These are phyloP conservation scores for Incumbomyces delicatus DNA, from an alignment of 2,329 filamentous ascomycete genomes.

Conservation along the genomic window DNA sequence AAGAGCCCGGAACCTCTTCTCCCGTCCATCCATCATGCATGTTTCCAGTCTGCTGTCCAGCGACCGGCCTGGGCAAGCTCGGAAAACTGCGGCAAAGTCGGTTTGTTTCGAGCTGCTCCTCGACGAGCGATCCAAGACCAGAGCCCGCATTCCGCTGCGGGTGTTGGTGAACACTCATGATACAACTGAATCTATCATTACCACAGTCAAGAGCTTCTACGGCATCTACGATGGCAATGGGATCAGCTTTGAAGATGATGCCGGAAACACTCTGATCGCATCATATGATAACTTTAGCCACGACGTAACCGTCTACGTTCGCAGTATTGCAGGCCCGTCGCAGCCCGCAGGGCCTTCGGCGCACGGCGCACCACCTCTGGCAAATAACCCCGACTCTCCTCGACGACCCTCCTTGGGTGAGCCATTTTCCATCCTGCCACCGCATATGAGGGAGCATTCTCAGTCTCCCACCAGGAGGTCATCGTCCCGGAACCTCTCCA, in stretches of 20 bases:
- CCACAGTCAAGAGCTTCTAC: constrained; percentile 98
- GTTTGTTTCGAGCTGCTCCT: constrained; percentile 56
- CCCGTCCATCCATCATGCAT: constrained; percentile 1
- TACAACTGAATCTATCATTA: constrained; percentile 93
- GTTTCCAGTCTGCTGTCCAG: constrained; percentile 3
- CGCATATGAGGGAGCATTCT: constrained; percentile 46
- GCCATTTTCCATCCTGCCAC: constrained; percentile 54
- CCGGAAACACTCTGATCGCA: constrained; percentile 84
- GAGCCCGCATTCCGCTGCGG: constrained; percentile 55
- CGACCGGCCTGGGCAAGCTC: not conserved
- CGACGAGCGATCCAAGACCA: constrained; percentile 46
- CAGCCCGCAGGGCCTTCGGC: constrained; percentile 39
- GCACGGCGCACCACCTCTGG: constrained; percentile 36
- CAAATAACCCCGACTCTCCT: constrained; percentile 44
- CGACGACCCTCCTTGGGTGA: constrained; percentile 50
- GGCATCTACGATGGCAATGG: constrained; percentile 83
- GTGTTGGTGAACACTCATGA: constrained; percentile 90
- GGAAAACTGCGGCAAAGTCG: constrained; percentile 40
- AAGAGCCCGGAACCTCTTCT: no score
- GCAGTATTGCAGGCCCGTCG: constrained; percentile 56
- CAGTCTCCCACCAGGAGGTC: constrained; percentile 55
- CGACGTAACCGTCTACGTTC: constrained; percentile 87
- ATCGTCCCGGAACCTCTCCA: constrained; percentile 58
- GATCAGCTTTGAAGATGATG: constrained; percentile 88
- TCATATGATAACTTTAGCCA: constrained; percentile 91